Conservation (phyloP, 495 filamentous ascomycete genomes). For the Jackrogersella multiformis region DNA sequence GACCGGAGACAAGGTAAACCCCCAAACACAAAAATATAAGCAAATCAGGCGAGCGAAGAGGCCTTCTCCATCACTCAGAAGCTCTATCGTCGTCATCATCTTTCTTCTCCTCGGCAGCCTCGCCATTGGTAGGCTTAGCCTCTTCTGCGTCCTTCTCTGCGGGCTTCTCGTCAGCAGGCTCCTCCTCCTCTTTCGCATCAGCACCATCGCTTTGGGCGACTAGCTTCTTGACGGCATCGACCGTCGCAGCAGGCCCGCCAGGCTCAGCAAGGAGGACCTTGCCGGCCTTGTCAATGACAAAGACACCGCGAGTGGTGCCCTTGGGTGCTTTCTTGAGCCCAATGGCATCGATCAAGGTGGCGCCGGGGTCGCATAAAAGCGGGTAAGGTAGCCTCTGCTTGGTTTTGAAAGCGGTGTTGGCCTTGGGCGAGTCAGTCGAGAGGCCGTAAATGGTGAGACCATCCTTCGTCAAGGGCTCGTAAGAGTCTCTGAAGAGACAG, state of each 20-base stretch:
- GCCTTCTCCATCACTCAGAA: constrained; percentile 21
- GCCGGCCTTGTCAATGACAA: constrained; percentile 81
- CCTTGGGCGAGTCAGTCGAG: constrained; percentile 83
- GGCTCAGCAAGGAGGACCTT: constrained; percentile 70
- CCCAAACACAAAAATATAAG: neutral
- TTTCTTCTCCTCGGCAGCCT: constrained; percentile 42
- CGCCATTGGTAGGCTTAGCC: constrained; percentile 32
- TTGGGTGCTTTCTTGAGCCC: constrained; percentile 78
- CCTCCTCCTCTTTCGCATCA: constrained; percentile 33
- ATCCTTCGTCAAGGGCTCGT: constrained; percentile 76
- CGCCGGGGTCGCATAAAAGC: constrained; percentile 82
- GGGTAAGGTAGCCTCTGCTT: constrained; percentile 90
- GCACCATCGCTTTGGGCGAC: constrained; percentile 47
- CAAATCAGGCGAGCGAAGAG: constrained; percentile 5
- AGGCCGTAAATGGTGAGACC: constrained; percentile 90
- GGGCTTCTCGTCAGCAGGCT: constrained; percentile 34
- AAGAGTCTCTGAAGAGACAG: constrained; percentile 88
- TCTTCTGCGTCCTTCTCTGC: constrained; percentile 34
- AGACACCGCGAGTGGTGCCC: constrained; percentile 85
- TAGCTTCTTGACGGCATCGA: constrained; percentile 64
- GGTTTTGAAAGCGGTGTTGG: constrained; percentile 88
- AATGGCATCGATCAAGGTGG: constrained; percentile 76
- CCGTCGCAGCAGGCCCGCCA: constrained; percentile 68
- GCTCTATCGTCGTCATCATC: constrained; percentile 24
- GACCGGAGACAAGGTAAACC: constrained; percentile 23